Conservation (phyloP, 2,329 filamentous ascomycete species). For the Diaporthe sp. region DNA sequence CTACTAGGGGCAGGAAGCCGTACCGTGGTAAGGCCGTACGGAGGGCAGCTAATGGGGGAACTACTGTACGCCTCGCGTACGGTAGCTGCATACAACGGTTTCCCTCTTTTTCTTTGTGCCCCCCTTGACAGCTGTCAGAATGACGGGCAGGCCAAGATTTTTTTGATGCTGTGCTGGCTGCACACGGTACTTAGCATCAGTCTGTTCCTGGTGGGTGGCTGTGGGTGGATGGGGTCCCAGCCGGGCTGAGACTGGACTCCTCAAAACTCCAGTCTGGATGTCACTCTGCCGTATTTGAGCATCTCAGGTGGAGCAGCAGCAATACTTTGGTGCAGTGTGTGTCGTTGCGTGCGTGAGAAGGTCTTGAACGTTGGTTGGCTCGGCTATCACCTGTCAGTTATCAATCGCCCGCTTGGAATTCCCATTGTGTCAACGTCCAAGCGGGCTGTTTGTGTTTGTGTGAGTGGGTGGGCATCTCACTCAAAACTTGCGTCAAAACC, state of each 20-base stretch:
- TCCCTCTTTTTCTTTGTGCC: not conserved
- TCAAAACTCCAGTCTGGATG: not conserved
- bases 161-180: not conserved
- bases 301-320: not conserved
- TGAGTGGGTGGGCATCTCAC: not conserved
- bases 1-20: not conserved
- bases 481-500: not conserved
- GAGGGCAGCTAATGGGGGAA: not conserved
- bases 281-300: not conserved
- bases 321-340: not conserved
- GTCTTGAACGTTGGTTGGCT: not conserved
- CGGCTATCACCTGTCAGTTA: not conserved
- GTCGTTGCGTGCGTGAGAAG: not conserved
- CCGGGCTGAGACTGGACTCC: not conserved
- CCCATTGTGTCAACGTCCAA: not conserved
- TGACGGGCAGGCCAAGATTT: conserved; percentile 4
- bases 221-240: not conserved
- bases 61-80: not conserved
- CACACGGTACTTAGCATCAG: not conserved
- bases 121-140: conserved; percentile 18
- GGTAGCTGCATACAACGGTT: conserved; percentile 20
- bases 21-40: not conserved
- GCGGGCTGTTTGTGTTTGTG: not conserved
- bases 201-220: not conserved
- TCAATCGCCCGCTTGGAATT: not conserved